Evolutionary conservation across 2,329 filamentous ascomycete species (phyloP), one percentile per base, ranked within the genome.

Genomic region (Pseudogymnoascus pannorum): DNA sequence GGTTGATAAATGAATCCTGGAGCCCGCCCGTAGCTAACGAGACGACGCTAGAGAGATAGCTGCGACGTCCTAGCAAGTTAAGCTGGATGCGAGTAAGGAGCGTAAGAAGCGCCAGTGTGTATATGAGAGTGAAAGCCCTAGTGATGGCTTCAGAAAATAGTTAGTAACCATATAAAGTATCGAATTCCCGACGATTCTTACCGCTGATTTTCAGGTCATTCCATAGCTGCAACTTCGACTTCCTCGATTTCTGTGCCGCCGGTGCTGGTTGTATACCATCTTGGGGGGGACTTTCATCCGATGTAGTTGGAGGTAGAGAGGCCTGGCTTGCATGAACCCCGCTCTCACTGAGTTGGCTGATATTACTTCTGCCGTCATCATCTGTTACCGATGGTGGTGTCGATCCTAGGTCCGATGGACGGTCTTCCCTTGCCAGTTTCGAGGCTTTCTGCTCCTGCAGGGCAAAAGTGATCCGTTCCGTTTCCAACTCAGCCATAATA

Each of bases 201-300:
- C 92, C 92, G 76, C 88, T 92, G 68, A 97, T 96, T 71, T 96
- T 97, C 75, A 99, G 83, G 72, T 99, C 93, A 73, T 95, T 92
- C 94, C 94, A 99, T 48, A 99, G 79, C 77, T 97, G 92, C 58
- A 90, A 85, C 81, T 97, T 97, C 64, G 87, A 91, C 77, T 88
- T 92, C 67, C 78, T 80, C 24, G 76, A 67, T 73, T 86, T 90
- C 63, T 68, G 72, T 58, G 57, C 18, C 7, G 31, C 4, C 31
- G 7, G 57, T 58, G 31, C 57, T 38, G 31, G 24, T 60, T 63
- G 71, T 60, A 64, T 79, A 72, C 69, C 79, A 65, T 77, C 77
- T 69, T 74, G 77, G 60, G 58, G 72, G 64, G 66, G 73, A 66
- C 70, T 75, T 18, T 65, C 67, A 33, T 36, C 54, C 51, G 77